Percentiles rank a stretch among this genome's conserved stretches.
These are phyloP conservation scores for Cymbomonas tetramitiformis DNA, from an alignment of 139 green algal genomes.

Conservation along the genomic window DNA sequence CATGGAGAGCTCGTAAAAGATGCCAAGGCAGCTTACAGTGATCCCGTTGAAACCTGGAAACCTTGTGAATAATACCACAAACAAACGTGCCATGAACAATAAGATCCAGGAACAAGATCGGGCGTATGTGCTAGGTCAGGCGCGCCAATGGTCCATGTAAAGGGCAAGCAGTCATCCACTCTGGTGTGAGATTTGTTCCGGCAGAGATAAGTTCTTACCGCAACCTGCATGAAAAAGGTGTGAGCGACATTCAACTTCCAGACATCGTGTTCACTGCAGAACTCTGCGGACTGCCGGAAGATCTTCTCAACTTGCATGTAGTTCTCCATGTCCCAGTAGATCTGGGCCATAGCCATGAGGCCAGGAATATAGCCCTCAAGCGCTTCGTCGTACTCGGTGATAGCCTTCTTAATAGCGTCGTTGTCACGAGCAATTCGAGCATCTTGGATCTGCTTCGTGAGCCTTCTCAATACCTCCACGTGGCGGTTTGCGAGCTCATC, in stretches of 20 bases:
- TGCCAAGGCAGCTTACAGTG: too few relatives aligned
- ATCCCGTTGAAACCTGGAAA: too few relatives aligned
- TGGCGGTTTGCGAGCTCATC: slow-evolving; percentile 34
- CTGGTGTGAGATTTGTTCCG: not conserved
- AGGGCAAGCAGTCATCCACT: too few relatives aligned
- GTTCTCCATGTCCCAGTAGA: slow-evolving; percentile 66
- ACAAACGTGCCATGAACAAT: too few relatives aligned
- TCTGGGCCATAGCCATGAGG: slow-evolving; percentile 62
- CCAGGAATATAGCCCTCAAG: slow-evolving; percentile 56
- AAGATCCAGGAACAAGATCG: too few relatives aligned
- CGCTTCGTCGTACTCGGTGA: slow-evolving; percentile 68
- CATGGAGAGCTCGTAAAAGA: too few relatives aligned
- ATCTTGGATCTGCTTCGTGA: slow-evolving; percentile 61
- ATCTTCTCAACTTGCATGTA: slow-evolving; percentile 53
- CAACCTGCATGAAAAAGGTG: slow-evolving; percentile 65
- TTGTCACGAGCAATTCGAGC: slow-evolving; percentile 47
- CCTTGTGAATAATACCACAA: too few relatives aligned
- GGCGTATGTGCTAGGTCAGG: too few relatives aligned
- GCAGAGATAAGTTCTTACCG: not conserved
- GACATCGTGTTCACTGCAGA: slow-evolving; percentile 62
- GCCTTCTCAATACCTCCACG: slow-evolving; percentile 47
- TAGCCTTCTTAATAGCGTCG: slow-evolving; percentile 47
- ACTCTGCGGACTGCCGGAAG: slow-evolving; percentile 60
- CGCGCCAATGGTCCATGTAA: too few relatives aligned
- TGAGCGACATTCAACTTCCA: slow-evolving; percentile 81